Evolutionary conservation across 2,329 filamentous ascomycete genomes (phyloP).

Genomic region (Dissoconium aciculare): DNA sequence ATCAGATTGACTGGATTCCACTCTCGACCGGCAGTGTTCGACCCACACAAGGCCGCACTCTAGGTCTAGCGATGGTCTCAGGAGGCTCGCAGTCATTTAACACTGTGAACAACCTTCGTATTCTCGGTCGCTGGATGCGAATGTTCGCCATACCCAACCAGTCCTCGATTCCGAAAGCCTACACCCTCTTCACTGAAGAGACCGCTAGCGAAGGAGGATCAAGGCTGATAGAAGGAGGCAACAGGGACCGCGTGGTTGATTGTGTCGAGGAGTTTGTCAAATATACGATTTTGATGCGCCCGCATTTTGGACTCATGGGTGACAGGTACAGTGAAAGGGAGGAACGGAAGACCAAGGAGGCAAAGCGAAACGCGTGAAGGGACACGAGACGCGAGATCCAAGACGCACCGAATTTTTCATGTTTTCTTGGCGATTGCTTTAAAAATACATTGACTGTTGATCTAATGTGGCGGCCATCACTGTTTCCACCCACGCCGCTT

Average conservation of each 20-base stretch:
- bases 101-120: slow-evolving; percentile 47
- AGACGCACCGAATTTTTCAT: no score
- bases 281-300: slow-evolving; percentile 50
- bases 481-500: slow-evolving; percentile 40
- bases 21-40: slow-evolving; percentile 45
- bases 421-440: no score
- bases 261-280: slow-evolving; percentile 56
- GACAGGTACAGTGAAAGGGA: slow-evolving; percentile 48
- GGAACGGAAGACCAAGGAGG: slow-evolving; percentile 8
- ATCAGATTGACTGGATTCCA: slow-evolving; percentile 57
- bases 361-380: no score
- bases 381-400: no score
- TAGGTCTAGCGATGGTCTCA: slow-evolving; percentile 46
- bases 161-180: slow-evolving; percentile 46
- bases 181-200: slow-evolving; percentile 39
- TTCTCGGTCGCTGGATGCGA: slow-evolving; percentile 45
- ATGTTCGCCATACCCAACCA: slow-evolving; percentile 44
- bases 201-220: slow-evolving; percentile 5
- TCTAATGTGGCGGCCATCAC: no score
- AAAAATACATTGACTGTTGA: no score
- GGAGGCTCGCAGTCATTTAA: slow-evolving; percentile 55
- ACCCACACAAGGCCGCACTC: slow-evolving; percentile 49
- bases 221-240: slow-evolving; percentile 15
- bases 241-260: slow-evolving; percentile 17
- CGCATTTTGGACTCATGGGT: slow-evolving; percentile 44